Evolutionary conservation across 306 rosid species (phyloP).

Genomic region (Ceratonia siliqua): DNA sequence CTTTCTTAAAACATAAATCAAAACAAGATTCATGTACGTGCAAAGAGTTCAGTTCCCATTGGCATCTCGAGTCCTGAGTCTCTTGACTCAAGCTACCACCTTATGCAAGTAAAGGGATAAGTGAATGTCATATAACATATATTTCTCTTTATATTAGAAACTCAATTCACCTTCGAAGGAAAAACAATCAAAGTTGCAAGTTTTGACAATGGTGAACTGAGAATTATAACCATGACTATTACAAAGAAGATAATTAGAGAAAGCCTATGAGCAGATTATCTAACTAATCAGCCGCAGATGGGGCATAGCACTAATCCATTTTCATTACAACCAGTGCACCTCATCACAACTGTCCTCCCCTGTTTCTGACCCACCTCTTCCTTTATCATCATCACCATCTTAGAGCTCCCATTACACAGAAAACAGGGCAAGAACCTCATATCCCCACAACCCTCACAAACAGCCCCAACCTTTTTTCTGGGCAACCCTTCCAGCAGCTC

Average conservation of each 20-base stretch:
- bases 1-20: too few species aligned
- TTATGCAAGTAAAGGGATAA: background rate
- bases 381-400: slow-evolving; percentile 47
- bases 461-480: slow-evolving; percentile 51
- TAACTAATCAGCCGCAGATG: slow-evolving; percentile 53
- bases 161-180: background rate
- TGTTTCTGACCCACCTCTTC: slow-evolving; percentile 37
- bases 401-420: slow-evolving; percentile 80
- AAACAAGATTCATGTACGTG: too few species aligned
- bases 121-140: background rate
- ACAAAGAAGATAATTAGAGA: background rate
- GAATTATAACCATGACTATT: slow-evolving; percentile 12
- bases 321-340: slow-evolving; percentile 78
- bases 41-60: too few species aligned
- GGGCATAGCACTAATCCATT: slow-evolving; percentile 89
- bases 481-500: slow-evolving; percentile 70
- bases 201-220: slow-evolving; percentile 16
- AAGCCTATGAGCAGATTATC: background rate
- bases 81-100: too few species aligned
- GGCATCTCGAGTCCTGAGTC: too few species aligned
- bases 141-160: background rate
- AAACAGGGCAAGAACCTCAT: slow-evolving; percentile 81
- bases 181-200: background rate
- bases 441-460: slow-evolving; percentile 86
- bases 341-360: slow-evolving; percentile 45